Conservation (phyloP, 2,329 filamentous ascomycete species). For the Stachybotrys chartarum region DNA sequence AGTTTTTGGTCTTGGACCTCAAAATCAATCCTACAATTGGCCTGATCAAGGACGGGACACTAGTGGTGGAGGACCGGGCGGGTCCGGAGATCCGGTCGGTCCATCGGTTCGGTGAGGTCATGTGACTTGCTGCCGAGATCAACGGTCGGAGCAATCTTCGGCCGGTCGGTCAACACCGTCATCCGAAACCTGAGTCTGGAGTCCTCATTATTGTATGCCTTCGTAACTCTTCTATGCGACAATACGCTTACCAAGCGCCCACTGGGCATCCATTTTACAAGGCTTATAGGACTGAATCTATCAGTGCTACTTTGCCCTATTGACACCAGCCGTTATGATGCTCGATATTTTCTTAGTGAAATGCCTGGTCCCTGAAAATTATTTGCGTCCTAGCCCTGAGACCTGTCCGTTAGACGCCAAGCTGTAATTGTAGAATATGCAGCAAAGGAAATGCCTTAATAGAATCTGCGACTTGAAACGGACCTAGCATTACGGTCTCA, state of each 20-base stretch:
- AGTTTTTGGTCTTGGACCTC: not conserved
- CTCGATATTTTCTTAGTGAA: not conserved
- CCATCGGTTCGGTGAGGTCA: not conserved
- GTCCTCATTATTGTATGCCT: not conserved
- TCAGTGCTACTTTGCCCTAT: not conserved
- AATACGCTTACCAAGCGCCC: not conserved
- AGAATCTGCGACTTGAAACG: no score
- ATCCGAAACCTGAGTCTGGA: not conserved
- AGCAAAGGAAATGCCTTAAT: no score
- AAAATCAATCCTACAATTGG: not conserved
- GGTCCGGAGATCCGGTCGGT: not conserved
- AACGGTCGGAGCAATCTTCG: not conserved
- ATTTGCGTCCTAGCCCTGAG: no score
- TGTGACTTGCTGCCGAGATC: not conserved
- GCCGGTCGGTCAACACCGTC: not conserved
- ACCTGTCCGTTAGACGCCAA: no score
- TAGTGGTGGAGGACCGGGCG: not conserved
- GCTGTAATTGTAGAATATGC: no score
- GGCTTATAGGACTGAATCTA: not conserved
- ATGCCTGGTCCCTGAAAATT: no score
- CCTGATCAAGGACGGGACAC: not conserved
- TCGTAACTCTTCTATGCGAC: not conserved
- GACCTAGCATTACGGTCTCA: no score
- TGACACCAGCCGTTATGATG: no score
- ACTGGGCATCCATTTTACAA: not conserved